Evolutionary conservation across 768 basidiomycete species (phyloP).

Genomic region (Arthromyces matolae): DNA sequence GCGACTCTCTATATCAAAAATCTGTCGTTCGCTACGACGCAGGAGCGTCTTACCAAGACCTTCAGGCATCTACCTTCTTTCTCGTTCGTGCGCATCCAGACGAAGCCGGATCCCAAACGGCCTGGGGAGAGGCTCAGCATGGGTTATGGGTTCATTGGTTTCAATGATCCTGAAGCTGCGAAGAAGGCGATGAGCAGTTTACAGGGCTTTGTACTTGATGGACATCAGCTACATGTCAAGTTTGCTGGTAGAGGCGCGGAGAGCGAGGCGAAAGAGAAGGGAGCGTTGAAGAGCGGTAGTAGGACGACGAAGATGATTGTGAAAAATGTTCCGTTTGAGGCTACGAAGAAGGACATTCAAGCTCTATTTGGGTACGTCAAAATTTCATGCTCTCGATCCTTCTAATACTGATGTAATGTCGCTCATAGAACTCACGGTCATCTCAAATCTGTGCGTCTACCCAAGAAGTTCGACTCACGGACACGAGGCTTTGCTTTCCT

Average conservation of each 20-base stretch:
- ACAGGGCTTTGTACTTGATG: conserved; percentile 82
- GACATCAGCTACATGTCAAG: conserved; percentile 77
- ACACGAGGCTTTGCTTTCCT: conserved; percentile 96
- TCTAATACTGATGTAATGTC: conserved; percentile 1
- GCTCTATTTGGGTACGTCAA: conserved; percentile 83
- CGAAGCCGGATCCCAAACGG: conserved; percentile 81
- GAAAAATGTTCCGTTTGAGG: conserved; percentile 98
- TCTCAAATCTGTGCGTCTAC: conserved; percentile 91
- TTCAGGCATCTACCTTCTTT: conserved; percentile 78
- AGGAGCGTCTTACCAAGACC: conserved; percentile 62
- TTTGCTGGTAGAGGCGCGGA: conserved; percentile 84
- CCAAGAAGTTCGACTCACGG: conserved; percentile 85
- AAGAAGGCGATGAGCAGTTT: conserved; percentile 70
- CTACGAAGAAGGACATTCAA: conserved; percentile 86
- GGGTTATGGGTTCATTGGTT: conserved; percentile 97
- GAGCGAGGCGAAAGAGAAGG: conserved; percentile 31
- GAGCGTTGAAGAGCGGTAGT: conserved; percentile 42
- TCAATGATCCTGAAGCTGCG: conserved; percentile 72
- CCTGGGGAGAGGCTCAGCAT: conserved; percentile 70
- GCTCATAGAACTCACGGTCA: conserved; percentile 76
- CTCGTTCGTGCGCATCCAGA: conserved; percentile 86
- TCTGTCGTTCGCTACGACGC: conserved; percentile 86
- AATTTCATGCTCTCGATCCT: neutral
- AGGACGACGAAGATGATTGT: conserved; percentile 93
- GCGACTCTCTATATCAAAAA: conserved; percentile 95